Percentiles rank a stretch among this genome's conserved stretches.
Evolutionary conservation across 2,329 filamentous ascomycete genomes (phyloP).

Genomic region (Aquanectria penicillioides): DNA sequence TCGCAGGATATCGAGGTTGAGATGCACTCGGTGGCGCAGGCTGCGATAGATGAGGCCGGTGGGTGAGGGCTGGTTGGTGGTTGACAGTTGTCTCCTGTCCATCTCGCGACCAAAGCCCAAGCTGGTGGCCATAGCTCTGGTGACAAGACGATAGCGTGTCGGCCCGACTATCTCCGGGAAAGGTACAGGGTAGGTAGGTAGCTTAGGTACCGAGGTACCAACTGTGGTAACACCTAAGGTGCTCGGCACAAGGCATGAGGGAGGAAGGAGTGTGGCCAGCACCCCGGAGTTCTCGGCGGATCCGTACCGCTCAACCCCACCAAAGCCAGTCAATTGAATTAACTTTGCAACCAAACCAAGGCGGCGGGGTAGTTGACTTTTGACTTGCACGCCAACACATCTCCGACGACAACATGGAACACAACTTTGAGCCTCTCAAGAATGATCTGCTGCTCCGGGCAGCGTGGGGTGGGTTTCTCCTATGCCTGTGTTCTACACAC

Average conservation of each 20-base stretch:
- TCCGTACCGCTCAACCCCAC: slow-evolving; percentile 16
- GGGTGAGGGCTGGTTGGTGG: background rate
- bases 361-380: slow-evolving; percentile 12
- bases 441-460: slow-evolving; percentile 93
- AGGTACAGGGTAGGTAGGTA: slow-evolving; percentile 2
- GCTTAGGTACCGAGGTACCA: background rate
- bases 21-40: too few species aligned
- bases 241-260: background rate
- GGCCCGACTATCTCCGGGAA: slow-evolving; percentile 36
- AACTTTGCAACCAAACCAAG: background rate
- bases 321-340: slow-evolving; percentile 18
- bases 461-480: slow-evolving; percentile 75
- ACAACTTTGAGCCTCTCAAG: slow-evolving; percentile 83
- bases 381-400: slow-evolving; percentile 12
- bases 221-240: background rate
- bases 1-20: too few species aligned
- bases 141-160: slow-evolving; percentile 41
- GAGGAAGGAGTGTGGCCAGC: background rate
- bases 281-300: slow-evolving; percentile 9
- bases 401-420: slow-evolving; percentile 63
- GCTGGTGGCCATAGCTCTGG: slow-evolving; percentile 23
- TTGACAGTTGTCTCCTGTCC: background rate
- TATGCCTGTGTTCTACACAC: background rate
- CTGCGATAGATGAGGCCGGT: background rate
- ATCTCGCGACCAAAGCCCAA: background rate